Evolutionary conservation across 306 rosid species (phyloP).

Genomic region (Quercus robur): DNA sequence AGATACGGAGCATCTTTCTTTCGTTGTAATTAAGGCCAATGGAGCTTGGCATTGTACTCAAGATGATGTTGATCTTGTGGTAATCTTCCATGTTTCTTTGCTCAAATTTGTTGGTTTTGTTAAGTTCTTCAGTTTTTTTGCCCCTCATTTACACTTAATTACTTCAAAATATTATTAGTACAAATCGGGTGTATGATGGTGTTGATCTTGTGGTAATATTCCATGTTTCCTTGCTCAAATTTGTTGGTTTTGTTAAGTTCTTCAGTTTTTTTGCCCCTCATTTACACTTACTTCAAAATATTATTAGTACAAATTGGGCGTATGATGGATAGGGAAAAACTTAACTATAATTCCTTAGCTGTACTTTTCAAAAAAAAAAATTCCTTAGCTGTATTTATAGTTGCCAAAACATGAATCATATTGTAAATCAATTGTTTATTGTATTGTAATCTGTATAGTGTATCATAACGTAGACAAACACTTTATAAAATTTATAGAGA

Average conservation of each 20-base stretch:
- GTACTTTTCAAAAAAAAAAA: too few relatives aligned
- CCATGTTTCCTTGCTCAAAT: background rate
- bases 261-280: background rate
- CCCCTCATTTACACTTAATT: background rate
- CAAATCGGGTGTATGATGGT: slow-evolving; percentile 21
- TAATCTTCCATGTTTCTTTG: slow-evolving; percentile 10
- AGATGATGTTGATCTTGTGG: slow-evolving; percentile 57
- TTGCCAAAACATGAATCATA: too few relatives aligned
- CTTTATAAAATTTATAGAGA: too few relatives aligned
- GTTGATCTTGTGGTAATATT: slow-evolving; percentile 50
- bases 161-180: too few relatives aligned
- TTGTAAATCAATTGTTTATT: too few relatives aligned
- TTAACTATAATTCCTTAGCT: too few relatives aligned
- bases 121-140: background rate
- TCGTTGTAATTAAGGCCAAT: slow-evolving; percentile 55
- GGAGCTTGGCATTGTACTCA: slow-evolving; percentile 43
- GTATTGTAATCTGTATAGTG: too few relatives aligned
- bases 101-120: background rate
- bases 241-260: background rate
- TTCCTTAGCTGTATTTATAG: too few relatives aligned
- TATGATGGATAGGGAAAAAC: slow-evolving; percentile 22
- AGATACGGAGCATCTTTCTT: slow-evolving; percentile 61
- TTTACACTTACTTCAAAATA: background rate
- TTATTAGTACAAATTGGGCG: too few relatives aligned
- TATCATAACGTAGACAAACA: too few relatives aligned